A percentile compares a stretch with the other conserved stretches of the same genome.
These are phyloP conservation scores for Apocynum venetum DNA, from an alignment of 257 asterid genomes.

Conservation along the genomic window DNA sequence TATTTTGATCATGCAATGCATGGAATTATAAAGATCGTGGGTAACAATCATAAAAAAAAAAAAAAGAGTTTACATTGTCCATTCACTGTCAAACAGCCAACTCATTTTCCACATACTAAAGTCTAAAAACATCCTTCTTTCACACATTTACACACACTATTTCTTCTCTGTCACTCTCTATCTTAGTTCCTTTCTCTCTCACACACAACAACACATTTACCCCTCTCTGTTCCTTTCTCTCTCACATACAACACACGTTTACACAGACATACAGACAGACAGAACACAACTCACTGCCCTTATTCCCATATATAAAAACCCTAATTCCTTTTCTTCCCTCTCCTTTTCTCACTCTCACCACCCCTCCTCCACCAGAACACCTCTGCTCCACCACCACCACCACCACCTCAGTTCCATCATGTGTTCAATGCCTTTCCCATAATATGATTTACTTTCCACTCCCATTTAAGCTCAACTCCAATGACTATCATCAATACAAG, in stretches of 20 bases:
- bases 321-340: slow-evolving; percentile 30
- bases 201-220: not conserved
- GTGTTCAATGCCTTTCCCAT: slow-evolving; percentile 50
- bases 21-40: too few species aligned
- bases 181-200: slow-evolving; percentile 3
- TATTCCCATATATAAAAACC: slow-evolving; percentile 35
- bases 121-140: not conserved
- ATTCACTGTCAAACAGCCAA: slow-evolving; percentile 18
- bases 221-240: not conserved
- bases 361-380: slow-evolving; percentile 14
- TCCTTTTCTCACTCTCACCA: slow-evolving; percentile 4
- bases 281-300: slow-evolving; percentile 38
- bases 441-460: slow-evolving; percentile 12
- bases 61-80: not conserved
- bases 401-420: slow-evolving; percentile 12
- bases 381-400: slow-evolving; percentile 2
- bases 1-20: too few species aligned
- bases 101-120: slow-evolving; percentile 21
- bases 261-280: slow-evolving; percentile 9
- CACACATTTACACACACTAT: not conserved
- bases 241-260: slow-evolving; percentile 11
- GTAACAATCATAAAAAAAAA: too few species aligned
- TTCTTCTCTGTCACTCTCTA: not conserved
- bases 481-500: slow-evolving; percentile 39
- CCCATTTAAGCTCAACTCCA: slow-evolving; percentile 21